Conservation (phyloP, 2,329 filamentous ascomycete species). For the Diplodia intermedia region DNA sequence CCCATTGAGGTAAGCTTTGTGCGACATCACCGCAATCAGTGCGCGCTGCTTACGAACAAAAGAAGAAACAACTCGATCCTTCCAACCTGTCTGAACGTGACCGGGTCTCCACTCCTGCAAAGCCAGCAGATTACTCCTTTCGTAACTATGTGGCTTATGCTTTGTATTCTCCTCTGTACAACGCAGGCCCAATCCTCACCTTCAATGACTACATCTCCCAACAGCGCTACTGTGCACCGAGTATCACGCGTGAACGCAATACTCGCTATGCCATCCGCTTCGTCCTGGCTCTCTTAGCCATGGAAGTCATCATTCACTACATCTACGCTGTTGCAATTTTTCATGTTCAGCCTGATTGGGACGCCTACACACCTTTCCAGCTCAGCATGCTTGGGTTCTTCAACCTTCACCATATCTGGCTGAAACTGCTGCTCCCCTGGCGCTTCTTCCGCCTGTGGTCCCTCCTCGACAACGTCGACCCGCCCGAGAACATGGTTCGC, state of each 20-base stretch:
- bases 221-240: conserved; percentile 73
- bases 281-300: conserved; percentile 76
- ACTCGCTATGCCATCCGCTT: conserved; percentile 85
- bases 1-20: conserved; percentile 76
- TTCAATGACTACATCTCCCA: conserved; percentile 99
- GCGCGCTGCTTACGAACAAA: conserved; percentile 67
- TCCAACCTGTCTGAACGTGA: conserved; percentile 87
- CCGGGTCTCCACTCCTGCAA: conserved; percentile 78
- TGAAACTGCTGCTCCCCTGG: conserved; percentile 96
- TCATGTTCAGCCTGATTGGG: conserved; percentile 80
- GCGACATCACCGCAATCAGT: conserved; percentile 24
- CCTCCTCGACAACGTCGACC: conserved; percentile 87
- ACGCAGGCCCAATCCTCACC: conserved; percentile 90
- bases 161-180: conserved; percentile 90
- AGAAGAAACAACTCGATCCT: conserved; percentile 98
- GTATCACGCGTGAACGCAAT: conserved; percentile 73
- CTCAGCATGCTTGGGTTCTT: conserved; percentile 91
- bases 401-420: conserved; percentile 96
- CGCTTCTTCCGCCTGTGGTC: conserved; percentile 99
- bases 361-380: conserved; percentile 82
- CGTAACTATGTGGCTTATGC: conserved; percentile 88
- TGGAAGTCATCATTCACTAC: conserved; percentile 87
- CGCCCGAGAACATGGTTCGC: conserved; percentile 97
- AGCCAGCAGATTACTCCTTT: conserved; percentile 74
- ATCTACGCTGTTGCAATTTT: conserved; percentile 94